Conservation (phyloP, 441 rosid genomes). For the Jatropha podagrica region DNA sequence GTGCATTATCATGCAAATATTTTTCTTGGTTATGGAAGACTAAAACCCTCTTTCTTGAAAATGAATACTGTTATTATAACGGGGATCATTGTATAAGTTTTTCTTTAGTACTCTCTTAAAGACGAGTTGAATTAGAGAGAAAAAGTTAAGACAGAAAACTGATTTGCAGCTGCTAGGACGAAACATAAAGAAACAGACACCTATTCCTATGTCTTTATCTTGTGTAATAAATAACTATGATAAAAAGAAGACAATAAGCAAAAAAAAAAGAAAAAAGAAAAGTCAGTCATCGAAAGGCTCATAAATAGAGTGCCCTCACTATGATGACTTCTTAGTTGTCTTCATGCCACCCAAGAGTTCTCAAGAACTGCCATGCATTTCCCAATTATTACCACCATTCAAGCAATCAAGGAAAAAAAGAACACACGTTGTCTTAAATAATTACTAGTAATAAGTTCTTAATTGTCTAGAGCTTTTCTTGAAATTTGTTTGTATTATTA, state of each 20-base stretch:
- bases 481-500: too few species aligned
- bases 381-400: background rate
- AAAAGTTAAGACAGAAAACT: conserved; percentile 7
- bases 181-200: conserved; percentile 4
- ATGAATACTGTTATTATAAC: background rate
- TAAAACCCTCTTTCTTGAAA: background rate
- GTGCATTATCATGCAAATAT: background rate
- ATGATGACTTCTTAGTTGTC: conserved; percentile 10
- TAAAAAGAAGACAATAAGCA: background rate
- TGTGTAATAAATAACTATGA: conserved; percentile 13
- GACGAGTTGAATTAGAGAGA: background rate
- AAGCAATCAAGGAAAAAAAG: too few species aligned
- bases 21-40: background rate
- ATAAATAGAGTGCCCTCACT: conserved; percentile 16
- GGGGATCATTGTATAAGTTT: background rate
- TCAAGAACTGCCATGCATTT: background rate
- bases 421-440: too few species aligned
- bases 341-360: background rate
- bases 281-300: background rate
- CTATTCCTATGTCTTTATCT: conserved; percentile 21
- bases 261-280: background rate
- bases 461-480: too few species aligned
- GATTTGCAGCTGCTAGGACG: background rate
- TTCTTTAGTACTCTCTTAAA: background rate
- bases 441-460: too few species aligned